Evolutionary conservation across 192 early-diverging fungal species (phyloP).

Genomic region (Umbelopsis vinacea): DNA sequence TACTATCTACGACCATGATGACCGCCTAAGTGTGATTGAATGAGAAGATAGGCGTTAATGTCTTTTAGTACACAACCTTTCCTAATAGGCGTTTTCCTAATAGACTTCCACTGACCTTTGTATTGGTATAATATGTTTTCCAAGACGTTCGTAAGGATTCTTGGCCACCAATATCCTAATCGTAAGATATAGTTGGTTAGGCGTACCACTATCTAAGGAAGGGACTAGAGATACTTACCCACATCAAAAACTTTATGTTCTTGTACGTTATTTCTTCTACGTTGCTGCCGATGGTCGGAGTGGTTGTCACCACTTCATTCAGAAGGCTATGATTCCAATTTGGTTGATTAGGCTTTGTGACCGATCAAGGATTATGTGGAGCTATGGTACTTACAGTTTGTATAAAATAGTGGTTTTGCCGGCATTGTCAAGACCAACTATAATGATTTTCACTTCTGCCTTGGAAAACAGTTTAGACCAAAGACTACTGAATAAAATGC

Average conservation of each 20-base stretch:
- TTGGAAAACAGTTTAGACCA: constrained; percentile 63
- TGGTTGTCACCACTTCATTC: constrained; percentile 66
- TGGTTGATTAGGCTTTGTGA: not conserved
- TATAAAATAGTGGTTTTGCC: constrained; percentile 69
- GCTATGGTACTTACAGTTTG: constrained; percentile 49
- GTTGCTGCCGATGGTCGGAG: constrained; percentile 74
- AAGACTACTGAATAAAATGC: constrained; percentile 60
- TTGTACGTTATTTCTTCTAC: constrained; percentile 73
- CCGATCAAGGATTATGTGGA: not conserved
- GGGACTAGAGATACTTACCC: constrained; percentile 53
- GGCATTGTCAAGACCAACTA: constrained; percentile 67
- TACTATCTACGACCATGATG: constrained; percentile 76
- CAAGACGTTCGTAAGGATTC: constrained; percentile 66
- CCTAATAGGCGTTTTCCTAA: too few relatives aligned
- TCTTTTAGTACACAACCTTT: too few relatives aligned
- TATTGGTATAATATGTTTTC: constrained; percentile 70
- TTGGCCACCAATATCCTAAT: constrained; percentile 64
- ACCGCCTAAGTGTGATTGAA: constrained; percentile 46
- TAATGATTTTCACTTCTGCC: constrained; percentile 70
- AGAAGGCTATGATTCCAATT: constrained; percentile 42
- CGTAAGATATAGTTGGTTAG: not conserved
- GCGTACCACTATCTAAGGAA: not conserved
- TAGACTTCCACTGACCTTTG: constrained; percentile 44
- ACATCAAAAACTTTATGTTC: constrained; percentile 73
- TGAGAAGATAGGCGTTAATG: not conserved